Evolutionary conservation across 306 rosid genomes (phyloP).

Genomic region (Lotus japonicus): DNA sequence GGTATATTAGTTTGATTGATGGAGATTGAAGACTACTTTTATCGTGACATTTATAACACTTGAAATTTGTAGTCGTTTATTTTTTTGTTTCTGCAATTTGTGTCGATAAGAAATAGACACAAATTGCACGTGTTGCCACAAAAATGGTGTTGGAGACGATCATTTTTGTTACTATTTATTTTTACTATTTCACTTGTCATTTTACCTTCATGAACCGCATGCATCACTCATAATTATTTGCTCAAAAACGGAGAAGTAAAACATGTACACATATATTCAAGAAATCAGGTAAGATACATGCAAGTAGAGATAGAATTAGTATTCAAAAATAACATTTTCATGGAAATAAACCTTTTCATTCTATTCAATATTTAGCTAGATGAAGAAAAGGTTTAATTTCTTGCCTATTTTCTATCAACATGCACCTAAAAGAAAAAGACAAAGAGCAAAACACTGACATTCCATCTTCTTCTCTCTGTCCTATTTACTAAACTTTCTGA

Average conservation of each 20-base stretch:
- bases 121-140: too few relatives aligned
- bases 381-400: not conserved
- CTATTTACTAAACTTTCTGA: conserved; percentile 31
- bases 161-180: too few relatives aligned
- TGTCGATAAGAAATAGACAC: too few relatives aligned
- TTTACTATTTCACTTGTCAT: conserved; percentile 5
- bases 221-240: not conserved
- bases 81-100: too few relatives aligned
- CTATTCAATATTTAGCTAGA: conserved; percentile 15
- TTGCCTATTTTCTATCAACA: conserved; percentile 20
- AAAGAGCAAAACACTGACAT: conserved; percentile 15
- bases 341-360: conserved; percentile 26
- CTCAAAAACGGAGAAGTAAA: not conserved
- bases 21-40: too few relatives aligned
- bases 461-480: not conserved
- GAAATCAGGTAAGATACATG: conserved; percentile 7
- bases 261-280: not conserved
- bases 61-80: too few relatives aligned
- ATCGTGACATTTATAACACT: too few relatives aligned
- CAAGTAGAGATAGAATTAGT: conserved; percentile 10
- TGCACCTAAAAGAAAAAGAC: not conserved
- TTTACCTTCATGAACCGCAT: conserved; percentile 1
- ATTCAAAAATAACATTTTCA: conserved; percentile 24
- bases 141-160: too few relatives aligned
- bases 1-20: too few relatives aligned